A percentile compares a stretch with the other conserved stretches of the same genome.
These are phyloP conservation scores for Rosa multiflora DNA, from an alignment of 306 rosid species.

Conservation along the genomic window DNA sequence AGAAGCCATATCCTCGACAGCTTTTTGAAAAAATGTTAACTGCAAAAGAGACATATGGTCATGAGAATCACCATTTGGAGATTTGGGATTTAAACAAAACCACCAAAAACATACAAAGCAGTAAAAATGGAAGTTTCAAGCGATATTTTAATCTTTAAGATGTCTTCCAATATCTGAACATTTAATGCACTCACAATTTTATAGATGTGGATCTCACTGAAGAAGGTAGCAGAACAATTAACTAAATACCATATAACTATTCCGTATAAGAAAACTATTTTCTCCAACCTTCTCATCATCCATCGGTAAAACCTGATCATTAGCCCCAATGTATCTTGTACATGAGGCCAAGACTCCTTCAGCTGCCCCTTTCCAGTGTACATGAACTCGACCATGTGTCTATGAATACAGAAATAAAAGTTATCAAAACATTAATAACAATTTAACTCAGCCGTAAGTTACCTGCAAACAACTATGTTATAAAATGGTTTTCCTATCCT, in stretches of 20 bases:
- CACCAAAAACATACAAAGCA: background rate
- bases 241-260: background rate
- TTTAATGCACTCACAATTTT: background rate
- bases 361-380: constrained; percentile 96
- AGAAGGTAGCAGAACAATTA: background rate
- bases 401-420: constrained; percentile 25
- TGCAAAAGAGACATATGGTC: constrained; percentile 25
- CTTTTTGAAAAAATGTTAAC: constrained; percentile 43
- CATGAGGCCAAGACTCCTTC: constrained; percentile 71
- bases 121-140: too few relatives aligned
- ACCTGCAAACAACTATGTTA: too few relatives aligned
- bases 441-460: background rate
- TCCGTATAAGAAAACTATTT: background rate
- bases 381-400: constrained; percentile 53
- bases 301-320: constrained; percentile 40
- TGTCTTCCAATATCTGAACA: background rate
- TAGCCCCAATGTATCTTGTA: constrained; percentile 40
- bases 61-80: too few relatives aligned
- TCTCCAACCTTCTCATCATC: constrained; percentile 59
- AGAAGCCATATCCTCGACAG: constrained; percentile 73
- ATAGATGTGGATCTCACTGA: background rate
- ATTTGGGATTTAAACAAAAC: background rate
- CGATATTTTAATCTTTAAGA: too few relatives aligned
- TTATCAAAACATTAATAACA: constrained; percentile 1
- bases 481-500: too few relatives aligned